Conservation (phyloP, 2,329 filamentous ascomycete genomes). For the Trichothecium roseum region DNA sequence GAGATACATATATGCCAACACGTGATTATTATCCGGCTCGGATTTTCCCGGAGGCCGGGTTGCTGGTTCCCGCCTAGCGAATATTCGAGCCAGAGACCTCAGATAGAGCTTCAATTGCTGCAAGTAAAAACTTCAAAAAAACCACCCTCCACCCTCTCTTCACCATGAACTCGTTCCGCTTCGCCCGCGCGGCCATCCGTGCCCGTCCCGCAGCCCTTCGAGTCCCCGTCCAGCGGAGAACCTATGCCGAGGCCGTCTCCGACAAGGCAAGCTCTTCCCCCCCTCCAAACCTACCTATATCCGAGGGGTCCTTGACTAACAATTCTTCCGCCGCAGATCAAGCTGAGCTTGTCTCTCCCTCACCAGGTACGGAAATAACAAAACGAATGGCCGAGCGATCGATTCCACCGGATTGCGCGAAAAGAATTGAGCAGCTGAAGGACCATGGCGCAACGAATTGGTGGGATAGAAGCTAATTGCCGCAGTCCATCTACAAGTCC, state of each 20-base stretch:
- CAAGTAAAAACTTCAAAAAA: conserved; percentile 28
- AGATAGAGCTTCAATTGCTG: conserved; percentile 12
- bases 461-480: conserved; percentile 34
- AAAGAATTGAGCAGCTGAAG: conserved; percentile 6
- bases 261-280: conserved; percentile 55
- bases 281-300: conserved; percentile 7
- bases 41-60: conserved; percentile 30
- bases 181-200: conserved; percentile 82
- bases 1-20: conserved; percentile 8
- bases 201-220: conserved; percentile 69
- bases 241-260: conserved; percentile 78
- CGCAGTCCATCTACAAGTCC: conserved; percentile 58
- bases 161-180: conserved; percentile 89
- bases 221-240: conserved; percentile 71
- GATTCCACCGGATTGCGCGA: conserved; percentile 5
- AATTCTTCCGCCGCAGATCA: conserved; percentile 49
- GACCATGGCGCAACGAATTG: conserved; percentile 12
- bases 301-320: conserved; percentile 12
- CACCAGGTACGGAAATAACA: conserved; percentile 70
- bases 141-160: conserved; percentile 34
- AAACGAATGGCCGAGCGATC: conserved; percentile 6
- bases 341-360: conserved; percentile 94
- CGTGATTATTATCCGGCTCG: conserved; percentile 20
- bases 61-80: conserved; percentile 28
- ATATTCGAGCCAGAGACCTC: conserved; percentile 38